Conservation (phyloP, 352 stramenopile genomes). For the Globisporangium canariense region DNA sequence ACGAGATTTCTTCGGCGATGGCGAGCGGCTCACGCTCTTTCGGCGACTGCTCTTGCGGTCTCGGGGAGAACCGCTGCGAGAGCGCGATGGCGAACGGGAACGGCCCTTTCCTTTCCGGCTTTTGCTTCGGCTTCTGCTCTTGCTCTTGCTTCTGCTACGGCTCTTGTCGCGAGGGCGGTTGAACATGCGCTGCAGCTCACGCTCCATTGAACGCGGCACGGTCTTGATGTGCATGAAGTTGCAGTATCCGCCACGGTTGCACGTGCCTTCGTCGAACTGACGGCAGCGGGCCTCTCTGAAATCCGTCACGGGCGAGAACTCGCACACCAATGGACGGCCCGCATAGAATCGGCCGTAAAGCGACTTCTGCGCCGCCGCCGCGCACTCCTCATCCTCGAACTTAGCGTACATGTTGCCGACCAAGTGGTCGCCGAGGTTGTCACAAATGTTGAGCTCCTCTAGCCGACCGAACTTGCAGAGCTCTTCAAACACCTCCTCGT, state of each 20-base stretch:
- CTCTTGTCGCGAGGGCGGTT: constrained; percentile 62
- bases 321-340: constrained; percentile 92
- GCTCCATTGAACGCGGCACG: constrained; percentile 78
- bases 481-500: constrained; percentile 98
- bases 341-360: constrained; percentile 98
- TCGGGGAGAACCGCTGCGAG: constrained; percentile 38
- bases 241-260: constrained; percentile 97
- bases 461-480: constrained; percentile 98
- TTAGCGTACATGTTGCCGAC: constrained; percentile 99
- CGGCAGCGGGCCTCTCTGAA: constrained; percentile 97
- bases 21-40: constrained; percentile 41
- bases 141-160: constrained; percentile 42
- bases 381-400: constrained; percentile 98
- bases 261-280: constrained; percentile 98
- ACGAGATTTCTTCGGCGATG: constrained; percentile 41
- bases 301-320: constrained; percentile 99
- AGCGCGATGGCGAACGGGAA: constrained; percentile 33
- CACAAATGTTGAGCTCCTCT: constrained; percentile 98
- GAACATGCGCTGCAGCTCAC: constrained; percentile 84
- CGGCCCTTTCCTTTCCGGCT: constrained; percentile 33
- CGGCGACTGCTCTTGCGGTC: constrained; percentile 33
- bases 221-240: constrained; percentile 99
- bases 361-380: constrained; percentile 93
- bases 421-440: constrained; percentile 99
- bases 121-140: constrained; percentile 44